Conservation (phyloP, 208 protist species). For the Crithidia bombi region DNA sequence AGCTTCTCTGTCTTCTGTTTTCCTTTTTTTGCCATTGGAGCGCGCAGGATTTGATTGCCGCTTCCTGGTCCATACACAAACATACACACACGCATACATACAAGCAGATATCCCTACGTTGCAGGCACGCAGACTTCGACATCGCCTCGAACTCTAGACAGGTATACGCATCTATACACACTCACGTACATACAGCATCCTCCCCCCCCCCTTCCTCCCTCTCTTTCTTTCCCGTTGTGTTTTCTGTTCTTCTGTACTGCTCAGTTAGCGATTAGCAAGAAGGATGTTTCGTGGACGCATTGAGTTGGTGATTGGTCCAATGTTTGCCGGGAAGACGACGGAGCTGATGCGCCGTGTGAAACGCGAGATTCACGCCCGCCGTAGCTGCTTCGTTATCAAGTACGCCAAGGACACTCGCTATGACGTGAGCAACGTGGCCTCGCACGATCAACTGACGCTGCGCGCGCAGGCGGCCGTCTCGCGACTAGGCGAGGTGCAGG, state of each 20-base stretch:
- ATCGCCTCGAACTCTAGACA: no score
- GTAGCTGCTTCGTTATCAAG: slow-evolving; percentile 92
- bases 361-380: slow-evolving; percentile 76
- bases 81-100: no score
- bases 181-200: no score
- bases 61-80: no score
- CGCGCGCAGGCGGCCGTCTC: slow-evolving; percentile 67
- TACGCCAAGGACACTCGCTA: slow-evolving; percentile 92
- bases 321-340: slow-evolving; percentile 96
- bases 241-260: neutral
- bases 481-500: slow-evolving; percentile 59
- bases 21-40: no score
- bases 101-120: no score
- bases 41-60: no score
- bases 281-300: slow-evolving; percentile 47
- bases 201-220: slow-evolving; percentile 5
- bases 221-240: slow-evolving; percentile 24
- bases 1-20: no score
- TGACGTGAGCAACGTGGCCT: slow-evolving; percentile 68
- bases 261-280: no score
- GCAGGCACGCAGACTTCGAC: no score
- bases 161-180: no score
- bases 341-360: slow-evolving; percentile 93
- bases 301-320: slow-evolving; percentile 95
- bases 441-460: slow-evolving; percentile 80